A percentile compares a stretch with the other conserved stretches of the same genome.
phyloP scores from a whole-genome alignment of 768 basidiomycete species.

The Mycena filopes region DNA sequence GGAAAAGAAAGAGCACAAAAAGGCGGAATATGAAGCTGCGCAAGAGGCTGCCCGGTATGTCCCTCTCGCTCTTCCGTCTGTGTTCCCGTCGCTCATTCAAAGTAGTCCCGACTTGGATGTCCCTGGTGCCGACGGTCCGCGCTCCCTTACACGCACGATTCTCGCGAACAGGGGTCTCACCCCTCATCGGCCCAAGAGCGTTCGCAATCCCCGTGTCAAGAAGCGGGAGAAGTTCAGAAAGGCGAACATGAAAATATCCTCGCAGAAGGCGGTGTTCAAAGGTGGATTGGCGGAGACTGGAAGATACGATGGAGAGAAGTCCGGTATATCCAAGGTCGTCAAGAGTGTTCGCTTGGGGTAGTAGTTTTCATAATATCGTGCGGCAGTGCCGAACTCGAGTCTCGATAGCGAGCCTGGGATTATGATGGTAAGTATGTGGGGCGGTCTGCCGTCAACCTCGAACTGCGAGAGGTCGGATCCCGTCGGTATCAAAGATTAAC shows the following conservation, averaged over 20 bases:
- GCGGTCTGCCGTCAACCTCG: too few relatives aligned
- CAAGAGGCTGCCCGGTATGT: constrained; percentile 68
- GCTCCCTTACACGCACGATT: constrained; percentile 90
- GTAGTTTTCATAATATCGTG: too few relatives aligned
- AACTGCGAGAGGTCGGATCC: too few relatives aligned
- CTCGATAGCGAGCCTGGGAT: too few relatives aligned
- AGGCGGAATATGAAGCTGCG: constrained; percentile 80
- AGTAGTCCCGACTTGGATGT: constrained; percentile 45
- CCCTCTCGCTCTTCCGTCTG: background rate
- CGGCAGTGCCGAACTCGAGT: too few relatives aligned
- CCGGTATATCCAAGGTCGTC: constrained; percentile 91
- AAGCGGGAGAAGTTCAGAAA: constrained; percentile 94
- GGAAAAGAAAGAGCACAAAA: constrained; percentile 82
- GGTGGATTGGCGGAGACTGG: constrained; percentile 79
- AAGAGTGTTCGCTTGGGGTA: constrained; percentile 83
- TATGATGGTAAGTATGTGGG: too few relatives aligned
- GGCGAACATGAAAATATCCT: constrained; percentile 91
- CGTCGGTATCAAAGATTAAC: too few relatives aligned
- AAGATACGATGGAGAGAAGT: constrained; percentile 91
- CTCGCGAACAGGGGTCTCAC: constrained; percentile 95
- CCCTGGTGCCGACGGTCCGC: constrained; percentile 70
- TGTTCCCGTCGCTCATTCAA: constrained; percentile 14
- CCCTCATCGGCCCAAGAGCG: constrained; percentile 86
- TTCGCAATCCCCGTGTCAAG: constrained; percentile 98
- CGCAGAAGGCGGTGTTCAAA: constrained; percentile 93